Evolutionary conservation across 805 yeast species (phyloP).

Genomic region (Spathaspora arborariae): DNA sequence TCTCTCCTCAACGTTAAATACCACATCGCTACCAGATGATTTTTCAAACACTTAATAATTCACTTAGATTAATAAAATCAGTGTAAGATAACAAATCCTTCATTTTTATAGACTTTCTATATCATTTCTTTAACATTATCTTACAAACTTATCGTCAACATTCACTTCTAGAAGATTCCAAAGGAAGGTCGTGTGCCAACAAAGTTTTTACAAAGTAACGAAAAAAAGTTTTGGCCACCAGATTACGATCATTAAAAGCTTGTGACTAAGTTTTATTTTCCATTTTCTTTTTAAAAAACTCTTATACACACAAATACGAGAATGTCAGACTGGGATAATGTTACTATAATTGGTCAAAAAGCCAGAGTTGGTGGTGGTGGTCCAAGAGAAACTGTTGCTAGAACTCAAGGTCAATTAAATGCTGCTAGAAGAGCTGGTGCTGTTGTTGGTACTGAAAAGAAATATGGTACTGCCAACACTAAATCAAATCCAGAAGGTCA

Average conservation of each 20-base stretch:
- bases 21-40: background rate
- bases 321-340: slow-evolving; percentile 85
- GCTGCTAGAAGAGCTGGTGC: slow-evolving; percentile 93
- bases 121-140: too few relatives aligned
- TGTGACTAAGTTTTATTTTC: background rate
- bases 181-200: background rate
- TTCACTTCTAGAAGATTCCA: background rate
- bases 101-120: too few relatives aligned
- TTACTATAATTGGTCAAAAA: slow-evolving; percentile 82
- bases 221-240: background rate
- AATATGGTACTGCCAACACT: slow-evolving; percentile 64
- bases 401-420: slow-evolving; percentile 72
- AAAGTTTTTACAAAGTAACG: background rate
- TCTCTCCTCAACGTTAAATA: background rate
- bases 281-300: background rate
- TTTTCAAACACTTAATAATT: too few relatives aligned
- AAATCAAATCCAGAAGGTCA: slow-evolving; percentile 85
- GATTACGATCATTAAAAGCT: background rate
- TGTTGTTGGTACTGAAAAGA: slow-evolving; percentile 89
- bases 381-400: slow-evolving; percentile 82
- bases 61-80: too few relatives aligned
- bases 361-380: slow-evolving; percentile 88
- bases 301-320: slow-evolving; percentile 4
- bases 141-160: too few relatives aligned
- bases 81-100: too few relatives aligned